Percentiles rank a stretch among this genome's conserved stretches.
Evolutionary conservation across 2,329 filamentous ascomycete species (phyloP).

Genomic region (Claviceps arundinis): DNA sequence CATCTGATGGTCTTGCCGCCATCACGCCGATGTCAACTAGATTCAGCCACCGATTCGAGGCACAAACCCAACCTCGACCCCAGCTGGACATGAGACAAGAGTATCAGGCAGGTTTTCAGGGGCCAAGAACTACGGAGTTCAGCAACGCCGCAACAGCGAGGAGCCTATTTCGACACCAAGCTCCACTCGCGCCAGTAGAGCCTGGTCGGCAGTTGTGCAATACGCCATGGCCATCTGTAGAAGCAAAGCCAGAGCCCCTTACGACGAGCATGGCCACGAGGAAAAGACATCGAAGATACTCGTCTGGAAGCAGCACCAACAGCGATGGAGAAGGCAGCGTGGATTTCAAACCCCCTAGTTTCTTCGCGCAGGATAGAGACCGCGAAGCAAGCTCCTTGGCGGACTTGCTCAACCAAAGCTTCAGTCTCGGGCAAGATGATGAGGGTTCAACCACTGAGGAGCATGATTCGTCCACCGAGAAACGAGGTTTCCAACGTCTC

Average conservation of each 20-base stretch:
- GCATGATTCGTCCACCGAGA: constrained; percentile 3
- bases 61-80: constrained; percentile 28
- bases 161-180: constrained; percentile 54
- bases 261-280: constrained; percentile 28
- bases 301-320: neutral
- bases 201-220: constrained; percentile 50
- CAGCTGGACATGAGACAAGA: neutral
- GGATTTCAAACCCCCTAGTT: constrained; percentile 45
- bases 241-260: constrained; percentile 29
- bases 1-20: constrained; percentile 32
- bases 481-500: neutral
- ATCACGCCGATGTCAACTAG: constrained; percentile 23
- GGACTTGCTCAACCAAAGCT: constrained; percentile 30
- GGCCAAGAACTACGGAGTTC: too few species aligned
- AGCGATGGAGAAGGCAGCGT: constrained; percentile 13
- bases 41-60: constrained; percentile 26
- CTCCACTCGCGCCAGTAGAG: constrained; percentile 55
- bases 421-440: constrained; percentile 25
- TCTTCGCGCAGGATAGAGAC: constrained; percentile 36
- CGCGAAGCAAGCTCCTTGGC: constrained; percentile 28
- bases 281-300: constrained; percentile 7
- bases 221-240: constrained; percentile 41
- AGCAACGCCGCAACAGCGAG: constrained; percentile 16
- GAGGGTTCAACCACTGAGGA: constrained; percentile 4
- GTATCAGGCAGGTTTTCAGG: too few species aligned